Base-by-base conservation (phyloP, 139 green algal genomes). In the Axilococcus clingmanii region DNA sequence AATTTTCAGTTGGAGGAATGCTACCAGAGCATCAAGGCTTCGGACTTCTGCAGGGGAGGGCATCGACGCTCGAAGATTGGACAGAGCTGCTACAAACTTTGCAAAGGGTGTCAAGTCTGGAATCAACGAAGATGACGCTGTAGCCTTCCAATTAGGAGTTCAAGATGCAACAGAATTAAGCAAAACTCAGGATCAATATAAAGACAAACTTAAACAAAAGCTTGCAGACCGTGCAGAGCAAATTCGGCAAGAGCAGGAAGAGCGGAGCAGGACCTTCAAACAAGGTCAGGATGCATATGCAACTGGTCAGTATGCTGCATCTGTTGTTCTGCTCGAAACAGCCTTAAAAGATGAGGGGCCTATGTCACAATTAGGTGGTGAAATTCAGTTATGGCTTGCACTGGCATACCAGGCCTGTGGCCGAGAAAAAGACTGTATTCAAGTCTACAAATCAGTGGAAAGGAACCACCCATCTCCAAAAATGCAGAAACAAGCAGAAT, bases 351-450 rank as follows among this genome's bases (percentile, higher is more conserved):
- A 83, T 29, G 48, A 72, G 30, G 80, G 76, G 0, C 44, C 42
- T 0, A 74, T 80, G 46, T 72, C 60, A 3, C 34, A 57, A 29
- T 47, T 90, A 27, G 84, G 80, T 7, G 85, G 84, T 1, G 85
- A 94, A 50, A 78, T 80, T 2, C 73, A 86, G 59, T 47, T 94
- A 27, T 94, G 84, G 84, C 72, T 93, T 34, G 85, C 80, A 0
- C 74, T 94, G 15, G 71, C 76, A n/a, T 89, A 93, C 45, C 69
- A 93, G 79, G 85, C 85, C 0, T 74, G 64, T 32, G 77, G 75
- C 1, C 54, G 64, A 11, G 75, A 89, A 45, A 30, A 76, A 52
- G 78, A 89, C 6, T 90, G 81, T 52, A 77, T 94, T 16, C 41
- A 69, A n/a, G 35, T 80, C 15, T 94, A 88, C 60, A 81, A 76